Conservation (phyloP, 805 yeast genomes). For the Henningerozyma blattae region DNA sequence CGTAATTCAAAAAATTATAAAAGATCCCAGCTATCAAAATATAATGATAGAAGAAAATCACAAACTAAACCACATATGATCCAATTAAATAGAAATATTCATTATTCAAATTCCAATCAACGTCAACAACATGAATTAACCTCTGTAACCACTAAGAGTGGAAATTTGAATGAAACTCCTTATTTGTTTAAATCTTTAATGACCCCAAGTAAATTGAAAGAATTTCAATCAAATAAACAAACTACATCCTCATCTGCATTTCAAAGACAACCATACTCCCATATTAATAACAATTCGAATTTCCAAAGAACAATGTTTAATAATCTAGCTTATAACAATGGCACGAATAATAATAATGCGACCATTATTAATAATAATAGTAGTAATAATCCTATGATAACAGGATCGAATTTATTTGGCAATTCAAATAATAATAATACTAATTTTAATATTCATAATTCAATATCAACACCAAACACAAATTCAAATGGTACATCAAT, state of each 20-base stretch:
- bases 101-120: not conserved
- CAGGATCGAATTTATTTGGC: too few species aligned
- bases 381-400: too few species aligned
- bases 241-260: too few species aligned
- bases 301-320: too few species aligned
- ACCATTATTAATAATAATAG: too few species aligned
- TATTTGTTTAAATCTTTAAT: slow-evolving; percentile 19
- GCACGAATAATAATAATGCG: too few species aligned
- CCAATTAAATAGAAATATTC: not conserved
- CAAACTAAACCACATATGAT: slow-evolving; percentile 10
- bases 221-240: too few species aligned
- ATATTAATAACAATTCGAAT: not conserved
- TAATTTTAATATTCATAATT: too few species aligned
- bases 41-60: not conserved
- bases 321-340: too few species aligned
- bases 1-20: not conserved
- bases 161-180: slow-evolving; percentile 10
- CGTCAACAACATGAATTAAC: too few species aligned
- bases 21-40: not conserved
- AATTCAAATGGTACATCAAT: not conserved
- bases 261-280: slow-evolving; percentile 4
- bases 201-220: slow-evolving; percentile 15
- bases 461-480: not conserved
- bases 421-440: not conserved
- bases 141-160: too few species aligned